Conservation (phyloP, 106 monocot genomes). For the Dioscorea dumetorum region DNA sequence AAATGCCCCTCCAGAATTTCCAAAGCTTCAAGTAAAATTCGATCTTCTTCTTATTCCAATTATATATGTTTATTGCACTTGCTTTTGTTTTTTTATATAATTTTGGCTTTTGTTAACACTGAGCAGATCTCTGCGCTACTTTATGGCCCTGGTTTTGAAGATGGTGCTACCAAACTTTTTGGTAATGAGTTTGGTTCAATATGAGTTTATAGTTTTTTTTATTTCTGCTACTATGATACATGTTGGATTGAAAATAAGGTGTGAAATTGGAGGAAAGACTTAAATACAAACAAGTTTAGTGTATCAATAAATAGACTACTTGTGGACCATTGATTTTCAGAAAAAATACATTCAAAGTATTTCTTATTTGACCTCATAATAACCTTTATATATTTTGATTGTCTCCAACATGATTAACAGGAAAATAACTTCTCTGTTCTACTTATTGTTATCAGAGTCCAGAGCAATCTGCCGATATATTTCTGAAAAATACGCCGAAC, state of each 20-base stretch:
- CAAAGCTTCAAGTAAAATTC: constrained; percentile 47
- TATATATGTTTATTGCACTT: not conserved
- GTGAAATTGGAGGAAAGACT: no score
- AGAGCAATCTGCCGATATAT: constrained; percentile 58
- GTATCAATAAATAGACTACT: not conserved
- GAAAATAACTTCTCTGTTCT: no score
- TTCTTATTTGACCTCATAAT: not conserved
- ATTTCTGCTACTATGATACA: no score
- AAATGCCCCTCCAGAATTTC: constrained; percentile 22
- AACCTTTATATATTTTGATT: no score
- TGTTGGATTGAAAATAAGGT: no score
- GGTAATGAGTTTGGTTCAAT: constrained; percentile 12
- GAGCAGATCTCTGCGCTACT: constrained; percentile 13
- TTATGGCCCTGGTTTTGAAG: constrained; percentile 30
- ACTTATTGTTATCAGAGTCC: constrained; percentile 33
- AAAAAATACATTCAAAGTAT: not conserved
- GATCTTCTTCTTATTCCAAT: not conserved
- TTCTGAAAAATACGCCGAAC: constrained; percentile 31
- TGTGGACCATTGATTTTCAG: not conserved
- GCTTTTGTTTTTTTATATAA: not conserved
- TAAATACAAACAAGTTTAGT: no score
- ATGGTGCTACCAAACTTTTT: constrained; percentile 33
- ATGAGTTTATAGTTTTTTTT: not conserved
- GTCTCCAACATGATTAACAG: no score
- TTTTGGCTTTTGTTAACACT: not conserved